Base-by-base conservation (phyloP, 192 early-diverging fungal species). In the Backusella tarrabulga region DNA sequence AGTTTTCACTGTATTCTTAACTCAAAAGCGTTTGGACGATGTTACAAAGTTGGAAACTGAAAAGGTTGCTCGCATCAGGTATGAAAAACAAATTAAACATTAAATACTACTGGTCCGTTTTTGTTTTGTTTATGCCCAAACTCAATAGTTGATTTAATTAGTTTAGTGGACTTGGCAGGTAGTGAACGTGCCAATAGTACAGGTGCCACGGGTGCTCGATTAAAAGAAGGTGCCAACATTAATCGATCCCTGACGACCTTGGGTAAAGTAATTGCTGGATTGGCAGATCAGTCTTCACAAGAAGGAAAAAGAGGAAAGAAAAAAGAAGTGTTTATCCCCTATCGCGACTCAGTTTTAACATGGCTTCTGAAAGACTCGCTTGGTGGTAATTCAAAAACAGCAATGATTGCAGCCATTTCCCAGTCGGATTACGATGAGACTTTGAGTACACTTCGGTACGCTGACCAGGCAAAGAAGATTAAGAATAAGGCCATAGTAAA, bases 211-310 rank as follows among this genome's bases (percentile, higher is more conserved):
- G 97, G 97, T 6, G 80, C 82, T 54, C 88, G 96, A 11, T 79
- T 97, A 9, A 95, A 94, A 76, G 97, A 98, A 84, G 97, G 96
- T 35, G 95, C 94, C 11, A 96, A 95, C 68, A 98, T 98, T 86
- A 98, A 98, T 85, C 93, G 93, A 77, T 95, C 94, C n/a, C 81
- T 98, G 26, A 95, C 95, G 0, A 93, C 95, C 0, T 83, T 98
- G 36, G 97, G 97, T 5, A 98, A 98, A 81, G 97, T 98, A 41
- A 98, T 98, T 41, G 93, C 94, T 7, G 93, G 92, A 17, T 83
- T 98, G 44, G 94, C 95, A 21, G 95, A 93, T 63, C 88, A 89
- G 40, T 88, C 89, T 15, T 81, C 80, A 34, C 34, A 74, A 6
- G 77, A 73, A 23, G 73, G 73, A 12, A 82, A 83, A 69, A 88